Evolutionary conservation across 73 alveolate genomes (phyloP).

Genomic region (Paramecium primaurelia): DNA sequence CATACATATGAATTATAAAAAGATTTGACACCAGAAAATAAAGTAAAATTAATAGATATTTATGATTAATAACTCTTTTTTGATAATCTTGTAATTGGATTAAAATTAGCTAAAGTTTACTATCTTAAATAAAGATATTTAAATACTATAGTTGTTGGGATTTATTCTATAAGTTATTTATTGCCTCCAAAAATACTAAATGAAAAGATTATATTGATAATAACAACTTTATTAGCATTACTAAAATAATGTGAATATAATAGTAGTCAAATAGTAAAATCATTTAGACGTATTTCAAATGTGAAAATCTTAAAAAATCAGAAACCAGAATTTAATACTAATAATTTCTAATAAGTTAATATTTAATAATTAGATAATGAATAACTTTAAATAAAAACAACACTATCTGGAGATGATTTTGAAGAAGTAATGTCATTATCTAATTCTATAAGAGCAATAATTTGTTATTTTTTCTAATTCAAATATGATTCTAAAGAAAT

Average conservation of each 20-base stretch:
- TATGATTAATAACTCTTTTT: neutral
- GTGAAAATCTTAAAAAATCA: neutral
- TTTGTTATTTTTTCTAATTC: slow-evolving; percentile 5
- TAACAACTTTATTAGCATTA: neutral
- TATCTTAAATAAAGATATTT: neutral
- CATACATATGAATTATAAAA: neutral
- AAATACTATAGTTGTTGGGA: neutral
- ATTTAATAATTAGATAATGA: neutral
- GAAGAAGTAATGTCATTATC: slow-evolving; percentile 16
- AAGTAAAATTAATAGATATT: neutral
- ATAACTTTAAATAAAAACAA: neutral
- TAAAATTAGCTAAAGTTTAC: neutral
- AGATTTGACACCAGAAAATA: neutral
- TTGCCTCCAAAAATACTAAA: neutral
- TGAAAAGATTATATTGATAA: neutral
- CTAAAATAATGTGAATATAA: neutral
- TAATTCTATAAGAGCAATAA: neutral
- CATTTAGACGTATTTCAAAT: neutral
- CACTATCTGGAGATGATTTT: slow-evolving; percentile 17
- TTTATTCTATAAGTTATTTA: neutral
- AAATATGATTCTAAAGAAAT: slow-evolving; percentile 2
- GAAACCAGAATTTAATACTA: neutral
- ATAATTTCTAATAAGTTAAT: neutral
- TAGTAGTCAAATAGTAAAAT: neutral
- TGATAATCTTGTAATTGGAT: neutral